A percentile compares a stretch with the other conserved stretches of the same genome.
These are phyloP conservation scores for Penicillium paradoxum DNA, from an alignment of 495 filamentous ascomycete genomes.

Conservation along the genomic window DNA sequence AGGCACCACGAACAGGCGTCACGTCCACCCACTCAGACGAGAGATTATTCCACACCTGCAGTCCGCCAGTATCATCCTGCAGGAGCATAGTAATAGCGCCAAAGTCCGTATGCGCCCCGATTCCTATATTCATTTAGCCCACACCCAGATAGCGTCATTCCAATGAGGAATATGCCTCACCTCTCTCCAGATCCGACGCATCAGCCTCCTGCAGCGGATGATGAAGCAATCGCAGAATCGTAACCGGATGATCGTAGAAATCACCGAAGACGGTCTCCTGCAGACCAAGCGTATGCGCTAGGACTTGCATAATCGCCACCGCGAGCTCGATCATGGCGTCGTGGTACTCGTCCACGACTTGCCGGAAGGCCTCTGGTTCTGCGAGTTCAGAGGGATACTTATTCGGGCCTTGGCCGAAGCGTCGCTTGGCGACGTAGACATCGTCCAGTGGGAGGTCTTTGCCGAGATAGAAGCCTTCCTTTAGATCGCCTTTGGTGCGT, in stretches of 20 bases:
- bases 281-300: slow-evolving; percentile 40
- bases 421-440: slow-evolving; percentile 24
- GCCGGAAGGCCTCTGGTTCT: slow-evolving; percentile 28
- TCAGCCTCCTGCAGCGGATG: slow-evolving; percentile 45
- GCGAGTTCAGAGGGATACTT: slow-evolving; percentile 36
- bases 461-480: slow-evolving; percentile 45
- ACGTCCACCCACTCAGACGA: slow-evolving; percentile 29
- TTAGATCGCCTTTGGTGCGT: slow-evolving; percentile 34
- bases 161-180: too few species aligned
- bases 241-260: slow-evolving; percentile 30
- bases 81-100: slow-evolving; percentile 44
- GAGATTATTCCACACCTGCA: slow-evolving; percentile 40
- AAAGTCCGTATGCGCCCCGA: slow-evolving; percentile 52
- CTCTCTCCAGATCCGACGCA: slow-evolving; percentile 16
- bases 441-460: slow-evolving; percentile 30
- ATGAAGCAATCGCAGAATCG: slow-evolving; percentile 39
- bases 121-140: slow-evolving; percentile 19
- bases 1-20: slow-evolving; percentile 30
- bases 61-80: slow-evolving; percentile 33
- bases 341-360: slow-evolving; percentile 27
- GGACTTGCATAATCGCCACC: slow-evolving; percentile 25
- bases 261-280: slow-evolving; percentile 34
- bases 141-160: too few species aligned
- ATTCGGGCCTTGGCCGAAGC: slow-evolving; percentile 43
- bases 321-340: slow-evolving; percentile 16